A percentile compares a stretch with the other conserved stretches of the same genome.
Conservation (phyloP, 1,284 basidiomycete species). For the Papiliotrema laurentii region DNA sequence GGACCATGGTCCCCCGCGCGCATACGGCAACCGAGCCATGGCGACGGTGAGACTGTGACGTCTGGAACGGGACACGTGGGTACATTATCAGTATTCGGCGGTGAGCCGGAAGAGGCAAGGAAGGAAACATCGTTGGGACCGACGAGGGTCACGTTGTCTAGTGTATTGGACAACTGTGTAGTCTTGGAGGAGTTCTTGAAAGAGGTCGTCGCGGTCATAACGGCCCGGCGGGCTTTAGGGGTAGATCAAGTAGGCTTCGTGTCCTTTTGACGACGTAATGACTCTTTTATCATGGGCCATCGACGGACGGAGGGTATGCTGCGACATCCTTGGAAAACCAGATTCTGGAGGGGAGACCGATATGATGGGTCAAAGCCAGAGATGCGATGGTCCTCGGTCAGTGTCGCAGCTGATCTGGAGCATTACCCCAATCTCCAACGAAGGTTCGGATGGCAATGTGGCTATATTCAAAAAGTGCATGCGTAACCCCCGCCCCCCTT, state of each 20-base stretch:
- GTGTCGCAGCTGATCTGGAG: too few species aligned
- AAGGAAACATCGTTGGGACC: constrained; percentile 55
- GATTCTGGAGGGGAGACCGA: too few species aligned
- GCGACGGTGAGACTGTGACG: not conserved
- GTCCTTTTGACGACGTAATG: too few species aligned
- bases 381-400: too few species aligned
- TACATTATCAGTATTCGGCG: not conserved
- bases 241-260: constrained; percentile 59
- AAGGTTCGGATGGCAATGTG: too few species aligned
- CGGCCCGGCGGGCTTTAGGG: constrained; percentile 76
- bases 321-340: too few species aligned
- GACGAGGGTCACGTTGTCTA: constrained; percentile 13
- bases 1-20: constrained; percentile 62
- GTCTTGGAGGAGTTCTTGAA: constrained; percentile 94
- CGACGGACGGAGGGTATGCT: too few species aligned
- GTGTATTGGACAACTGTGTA: constrained; percentile 80
- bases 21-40: constrained; percentile 20
- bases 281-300: too few species aligned
- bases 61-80: not conserved
- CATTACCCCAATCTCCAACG: too few species aligned
- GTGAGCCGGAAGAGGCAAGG: constrained; percentile 48
- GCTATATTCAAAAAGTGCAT: too few species aligned
- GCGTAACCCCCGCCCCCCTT: too few species aligned
- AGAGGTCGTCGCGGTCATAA: constrained; percentile 82
- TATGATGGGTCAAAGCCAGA: too few species aligned